phyloP scores from a whole-genome alignment of 1,139 yeast species.

The Debaryomyces subglobosus region DNA sequence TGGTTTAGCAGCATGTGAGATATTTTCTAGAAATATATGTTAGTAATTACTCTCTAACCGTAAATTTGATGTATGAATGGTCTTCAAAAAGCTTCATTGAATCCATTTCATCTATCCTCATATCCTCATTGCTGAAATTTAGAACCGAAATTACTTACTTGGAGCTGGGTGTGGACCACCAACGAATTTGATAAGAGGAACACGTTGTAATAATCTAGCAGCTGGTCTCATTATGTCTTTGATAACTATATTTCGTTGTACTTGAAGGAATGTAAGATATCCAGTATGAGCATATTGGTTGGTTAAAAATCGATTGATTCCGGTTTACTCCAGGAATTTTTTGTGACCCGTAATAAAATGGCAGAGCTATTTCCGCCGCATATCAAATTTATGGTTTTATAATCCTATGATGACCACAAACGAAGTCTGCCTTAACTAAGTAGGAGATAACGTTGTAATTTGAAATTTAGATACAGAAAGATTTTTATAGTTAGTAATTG shows the following conservation, averaged over 20 bases:
- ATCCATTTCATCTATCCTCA: background rate
- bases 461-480: background rate
- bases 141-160: slow-evolving; percentile 32
- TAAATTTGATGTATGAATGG: background rate
- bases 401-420: slow-evolving; percentile 1
- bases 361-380: slow-evolving; percentile 1
- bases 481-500: background rate
- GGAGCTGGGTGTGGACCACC: slow-evolving; percentile 61
- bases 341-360: slow-evolving; percentile 5
- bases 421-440: background rate
- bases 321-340: slow-evolving; percentile 4
- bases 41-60: slow-evolving; percentile 19
- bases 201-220: slow-evolving; percentile 39
- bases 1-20: slow-evolving; percentile 31
- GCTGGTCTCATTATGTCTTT: slow-evolving; percentile 18
- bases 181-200: slow-evolving; percentile 64
- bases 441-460: background rate
- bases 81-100: background rate
- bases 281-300: background rate
- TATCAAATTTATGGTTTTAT: background rate
- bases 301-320: background rate
- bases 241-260: background rate
- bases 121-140: background rate
- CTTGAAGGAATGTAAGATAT: background rate
- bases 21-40: slow-evolving; percentile 24